phyloP scores from a whole-genome alignment of 345 rosid species.

The Leavenworthia alabamica region DNA sequence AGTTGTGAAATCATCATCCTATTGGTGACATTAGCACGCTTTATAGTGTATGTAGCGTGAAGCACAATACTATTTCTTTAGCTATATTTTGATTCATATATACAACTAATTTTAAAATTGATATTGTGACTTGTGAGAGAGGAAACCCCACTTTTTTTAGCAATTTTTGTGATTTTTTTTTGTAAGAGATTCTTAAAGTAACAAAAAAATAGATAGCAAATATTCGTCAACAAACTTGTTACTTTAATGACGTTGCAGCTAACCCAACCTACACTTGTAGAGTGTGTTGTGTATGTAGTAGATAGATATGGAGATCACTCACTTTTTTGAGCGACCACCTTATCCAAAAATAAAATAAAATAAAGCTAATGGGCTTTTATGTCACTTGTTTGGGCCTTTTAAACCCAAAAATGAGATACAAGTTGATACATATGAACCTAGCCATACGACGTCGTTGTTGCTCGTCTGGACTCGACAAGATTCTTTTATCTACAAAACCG shows the following conservation, averaged over 20 bases:
- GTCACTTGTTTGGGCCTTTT: background rate
- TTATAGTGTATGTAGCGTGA: background rate
- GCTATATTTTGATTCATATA: background rate
- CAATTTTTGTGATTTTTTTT: background rate
- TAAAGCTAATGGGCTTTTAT: conserved; percentile 1
- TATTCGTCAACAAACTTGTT: background rate
- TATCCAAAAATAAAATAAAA: background rate
- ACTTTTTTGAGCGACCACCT: no score
- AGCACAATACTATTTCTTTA: background rate
- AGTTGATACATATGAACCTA: background rate
- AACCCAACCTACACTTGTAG: background rate
- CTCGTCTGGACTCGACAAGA: background rate
- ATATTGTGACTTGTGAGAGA: background rate
- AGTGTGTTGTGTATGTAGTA: background rate
- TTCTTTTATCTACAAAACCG: background rate
- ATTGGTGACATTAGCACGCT: conserved; percentile 1
- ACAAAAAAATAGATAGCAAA: background rate
- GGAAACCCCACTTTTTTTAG: background rate
- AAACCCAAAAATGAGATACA: background rate
- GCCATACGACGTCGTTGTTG: background rate
- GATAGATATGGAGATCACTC: no score
- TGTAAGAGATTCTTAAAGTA: conserved; percentile 10
- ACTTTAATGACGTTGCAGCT: background rate
- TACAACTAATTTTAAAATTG: background rate
- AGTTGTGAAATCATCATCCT: conserved; percentile 7